A percentile compares a stretch with the other conserved stretches of the same genome.
Evolutionary conservation across 2,329 filamentous ascomycete genomes (phyloP).

Genomic region (Albophoma yamanashiensis): DNA sequence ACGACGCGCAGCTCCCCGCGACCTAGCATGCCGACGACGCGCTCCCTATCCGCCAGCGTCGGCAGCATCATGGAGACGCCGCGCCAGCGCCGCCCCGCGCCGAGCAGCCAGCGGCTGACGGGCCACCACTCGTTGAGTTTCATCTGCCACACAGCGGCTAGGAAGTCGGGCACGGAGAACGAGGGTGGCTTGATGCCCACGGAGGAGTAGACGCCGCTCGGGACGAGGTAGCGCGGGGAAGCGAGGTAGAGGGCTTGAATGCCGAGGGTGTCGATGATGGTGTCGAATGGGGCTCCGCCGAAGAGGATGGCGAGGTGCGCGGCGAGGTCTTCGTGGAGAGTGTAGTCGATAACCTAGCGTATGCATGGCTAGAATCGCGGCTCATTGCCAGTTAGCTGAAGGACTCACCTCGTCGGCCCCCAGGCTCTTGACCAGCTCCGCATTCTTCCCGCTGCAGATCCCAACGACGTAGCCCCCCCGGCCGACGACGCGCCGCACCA

Average conservation of each 20-base stretch:
- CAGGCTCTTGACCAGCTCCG: constrained; percentile 30
- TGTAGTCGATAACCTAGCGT: constrained; percentile 29
- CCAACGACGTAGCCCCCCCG: constrained; percentile 30
- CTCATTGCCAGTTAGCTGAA: background rate
- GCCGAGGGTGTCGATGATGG: constrained; percentile 39
- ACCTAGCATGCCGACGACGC: constrained; percentile 20
- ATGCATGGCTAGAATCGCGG: background rate
- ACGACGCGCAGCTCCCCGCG: constrained; percentile 23
- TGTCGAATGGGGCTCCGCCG: constrained; percentile 22
- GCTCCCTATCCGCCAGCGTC: constrained; percentile 19
- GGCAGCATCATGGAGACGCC: constrained; percentile 23
- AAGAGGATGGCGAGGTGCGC: constrained; percentile 21
- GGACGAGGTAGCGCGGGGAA: constrained; percentile 26
- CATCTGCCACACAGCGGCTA: constrained; percentile 21
- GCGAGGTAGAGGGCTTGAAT: constrained; percentile 32
- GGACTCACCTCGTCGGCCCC: constrained; percentile 34
- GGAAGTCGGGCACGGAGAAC: constrained; percentile 17
- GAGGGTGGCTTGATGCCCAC: constrained; percentile 27
- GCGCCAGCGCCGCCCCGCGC: constrained; percentile 23
- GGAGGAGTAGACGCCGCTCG: constrained; percentile 26
- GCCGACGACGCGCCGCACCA: constrained; percentile 26
- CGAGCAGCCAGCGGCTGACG: constrained; percentile 21
- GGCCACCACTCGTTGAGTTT: constrained; percentile 28
- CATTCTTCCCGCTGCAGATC: constrained; percentile 36
- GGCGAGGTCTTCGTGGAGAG: constrained; percentile 22